phyloP scores from a whole-genome alignment of 345 rosid genomes.

The Limnanthes douglasii region DNA sequence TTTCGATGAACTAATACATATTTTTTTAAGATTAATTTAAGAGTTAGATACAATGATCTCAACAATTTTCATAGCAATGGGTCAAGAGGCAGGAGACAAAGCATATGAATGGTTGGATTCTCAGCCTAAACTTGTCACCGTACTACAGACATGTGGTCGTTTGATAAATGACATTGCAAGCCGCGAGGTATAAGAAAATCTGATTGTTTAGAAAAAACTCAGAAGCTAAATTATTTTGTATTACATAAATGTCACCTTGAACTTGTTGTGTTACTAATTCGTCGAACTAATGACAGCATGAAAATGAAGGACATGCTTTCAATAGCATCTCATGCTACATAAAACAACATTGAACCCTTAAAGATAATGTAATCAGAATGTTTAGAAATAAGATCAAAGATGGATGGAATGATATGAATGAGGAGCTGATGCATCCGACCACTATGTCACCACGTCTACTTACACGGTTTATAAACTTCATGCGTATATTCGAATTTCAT shows the following conservation, averaged over 20 bases:
- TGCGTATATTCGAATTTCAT: neutral
- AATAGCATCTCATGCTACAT: conserved; percentile 5
- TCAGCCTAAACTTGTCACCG: neutral
- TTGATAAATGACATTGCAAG: conserved; percentile 9
- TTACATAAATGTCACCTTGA: neutral
- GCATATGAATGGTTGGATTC: conserved; percentile 2
- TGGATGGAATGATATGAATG: conserved; percentile 2
- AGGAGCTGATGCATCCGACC: conserved; percentile 4
- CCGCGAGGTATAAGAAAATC: conserved; percentile 3
- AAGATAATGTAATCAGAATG: conserved; percentile 1
- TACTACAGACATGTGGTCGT: neutral
- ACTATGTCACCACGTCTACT: conserved; percentile 1
- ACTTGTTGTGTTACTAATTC: neutral
- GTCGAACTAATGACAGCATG: conserved; percentile 23
- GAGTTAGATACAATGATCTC: no score
- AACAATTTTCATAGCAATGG: neutral
- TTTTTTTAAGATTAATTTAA: no score
- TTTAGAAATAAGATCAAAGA: neutral
- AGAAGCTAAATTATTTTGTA: neutral
- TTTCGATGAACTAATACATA: no score
- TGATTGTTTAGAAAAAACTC: neutral
- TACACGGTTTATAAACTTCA: neutral
- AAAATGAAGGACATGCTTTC: conserved; percentile 5
- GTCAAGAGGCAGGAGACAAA: conserved; percentile 3
- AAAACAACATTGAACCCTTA: conserved; percentile 9